Percentiles rank a stretch among this genome's conserved stretches.
These are phyloP conservation scores for Lachancea mirantina DNA, from an alignment of 805 yeast genomes.

Conservation along the genomic window DNA sequence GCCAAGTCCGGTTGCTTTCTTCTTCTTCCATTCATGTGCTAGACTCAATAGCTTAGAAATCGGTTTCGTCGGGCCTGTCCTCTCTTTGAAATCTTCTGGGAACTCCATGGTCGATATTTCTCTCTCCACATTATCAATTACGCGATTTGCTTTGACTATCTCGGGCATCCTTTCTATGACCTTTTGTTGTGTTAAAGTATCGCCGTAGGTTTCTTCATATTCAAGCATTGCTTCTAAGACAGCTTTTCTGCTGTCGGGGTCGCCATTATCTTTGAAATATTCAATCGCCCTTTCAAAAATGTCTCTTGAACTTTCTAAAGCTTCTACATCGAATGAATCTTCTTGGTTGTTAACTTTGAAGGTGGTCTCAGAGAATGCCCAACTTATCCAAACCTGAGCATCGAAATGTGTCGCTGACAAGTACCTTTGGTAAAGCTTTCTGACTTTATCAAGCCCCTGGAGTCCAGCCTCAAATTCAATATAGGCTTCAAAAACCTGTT, in stretches of 20 bases:
- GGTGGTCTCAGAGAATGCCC: constrained; percentile 64
- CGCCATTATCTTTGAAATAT: constrained; percentile 33
- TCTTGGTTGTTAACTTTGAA: constrained; percentile 33
- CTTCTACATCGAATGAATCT: neutral
- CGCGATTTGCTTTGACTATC: constrained; percentile 32
- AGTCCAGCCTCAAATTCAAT: constrained; percentile 59
- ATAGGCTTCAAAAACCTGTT: constrained; percentile 33
- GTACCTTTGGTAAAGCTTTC: constrained; percentile 41
- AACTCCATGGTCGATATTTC: constrained; percentile 58
- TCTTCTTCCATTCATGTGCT: constrained; percentile 44
- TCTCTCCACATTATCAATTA: constrained; percentile 39
- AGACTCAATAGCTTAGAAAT: constrained; percentile 36
- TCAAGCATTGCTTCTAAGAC: constrained; percentile 55
- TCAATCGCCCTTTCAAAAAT: constrained; percentile 50
- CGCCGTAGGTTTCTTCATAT: constrained; percentile 63
- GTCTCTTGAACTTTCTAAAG: constrained; percentile 42
- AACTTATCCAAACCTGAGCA: constrained; percentile 50
- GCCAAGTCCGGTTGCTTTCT: constrained; percentile 10
- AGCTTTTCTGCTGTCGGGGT: constrained; percentile 40
- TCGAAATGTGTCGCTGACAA: constrained; percentile 29
- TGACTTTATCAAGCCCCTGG: constrained; percentile 48
- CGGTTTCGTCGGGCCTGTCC: constrained; percentile 8
- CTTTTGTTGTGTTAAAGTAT: constrained; percentile 28
- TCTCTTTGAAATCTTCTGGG: constrained; percentile 48
- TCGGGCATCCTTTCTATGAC: constrained; percentile 49